Conservation (phyloP, 179 eudicot genomes). For the Spinacia oleracea region DNA sequence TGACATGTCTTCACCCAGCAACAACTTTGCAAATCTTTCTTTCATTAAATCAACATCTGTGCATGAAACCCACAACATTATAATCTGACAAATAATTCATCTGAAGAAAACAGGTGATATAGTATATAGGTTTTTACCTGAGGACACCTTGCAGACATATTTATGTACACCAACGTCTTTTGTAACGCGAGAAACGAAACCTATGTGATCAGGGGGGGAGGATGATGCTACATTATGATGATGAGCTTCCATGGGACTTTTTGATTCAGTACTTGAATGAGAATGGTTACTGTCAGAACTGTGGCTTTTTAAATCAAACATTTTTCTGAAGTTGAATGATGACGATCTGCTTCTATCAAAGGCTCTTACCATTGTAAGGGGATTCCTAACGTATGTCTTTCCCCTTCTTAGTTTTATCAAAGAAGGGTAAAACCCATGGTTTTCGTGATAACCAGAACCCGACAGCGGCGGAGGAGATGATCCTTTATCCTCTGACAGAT, state of each 20-base stretch:
- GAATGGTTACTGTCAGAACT: not conserved
- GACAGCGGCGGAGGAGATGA: not conserved
- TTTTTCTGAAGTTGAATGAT: conserved; percentile 40
- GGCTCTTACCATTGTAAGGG: conserved; percentile 29
- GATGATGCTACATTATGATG: conserved; percentile 18
- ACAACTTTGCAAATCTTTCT: conserved; percentile 72
- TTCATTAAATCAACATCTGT: conserved; percentile 74
- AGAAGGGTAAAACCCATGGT: conserved; percentile 28
- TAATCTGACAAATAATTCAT: not conserved
- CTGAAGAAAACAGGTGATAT: not conserved
- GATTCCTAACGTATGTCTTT: conserved; percentile 27
- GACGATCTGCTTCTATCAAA: conserved; percentile 34
- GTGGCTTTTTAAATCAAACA: conserved; percentile 38
- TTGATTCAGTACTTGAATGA: conserved; percentile 14
- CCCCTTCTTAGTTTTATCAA: conserved; percentile 36
- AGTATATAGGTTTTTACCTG: conserved; percentile 21
- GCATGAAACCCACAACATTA: not conserved
- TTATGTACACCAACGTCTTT: conserved; percentile 16
- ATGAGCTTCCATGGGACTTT: conserved; percentile 24
- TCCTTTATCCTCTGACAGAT: not conserved
- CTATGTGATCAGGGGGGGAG: conserved; percentile 25
- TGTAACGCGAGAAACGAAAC: conserved; percentile 28
- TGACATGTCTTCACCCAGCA: conserved; percentile 87
- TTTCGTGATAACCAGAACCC: not conserved
- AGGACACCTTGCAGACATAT: conserved; percentile 6